A percentile compares a stretch with the other conserved stretches of the same genome.
phyloP scores from a whole-genome alignment of 2,329 filamentous ascomycete species.

The Daldinia sp. region DNA sequence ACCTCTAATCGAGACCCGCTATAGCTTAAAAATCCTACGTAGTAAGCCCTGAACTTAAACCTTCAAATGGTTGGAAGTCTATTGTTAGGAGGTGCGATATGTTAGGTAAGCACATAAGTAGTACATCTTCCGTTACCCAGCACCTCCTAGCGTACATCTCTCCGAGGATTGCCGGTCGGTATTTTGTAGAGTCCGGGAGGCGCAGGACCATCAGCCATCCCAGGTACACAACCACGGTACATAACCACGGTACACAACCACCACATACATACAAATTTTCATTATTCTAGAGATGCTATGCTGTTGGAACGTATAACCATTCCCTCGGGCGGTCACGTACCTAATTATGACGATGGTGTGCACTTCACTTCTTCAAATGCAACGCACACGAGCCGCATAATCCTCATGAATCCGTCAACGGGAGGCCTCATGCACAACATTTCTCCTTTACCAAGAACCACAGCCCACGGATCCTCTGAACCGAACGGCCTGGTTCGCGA shows the following conservation, averaged over 20 bases:
- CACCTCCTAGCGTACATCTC: not conserved
- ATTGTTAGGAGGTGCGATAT: too few relatives aligned
- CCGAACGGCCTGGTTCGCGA: constrained; percentile 16
- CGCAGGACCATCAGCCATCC: too few relatives aligned
- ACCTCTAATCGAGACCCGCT: constrained; percentile 14
- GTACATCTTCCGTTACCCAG: too few relatives aligned
- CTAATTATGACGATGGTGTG: constrained; percentile 15
- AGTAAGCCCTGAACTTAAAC: not conserved
- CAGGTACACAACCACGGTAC: too few relatives aligned
- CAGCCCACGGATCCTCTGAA: constrained; percentile 12
- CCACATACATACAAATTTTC: not conserved
- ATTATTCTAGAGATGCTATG: not conserved
- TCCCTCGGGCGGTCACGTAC: not conserved
- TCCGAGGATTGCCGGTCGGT: not conserved
- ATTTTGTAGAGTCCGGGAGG: not conserved
- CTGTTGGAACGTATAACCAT: not conserved
- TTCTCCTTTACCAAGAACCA: constrained; percentile 9
- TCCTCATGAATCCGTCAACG: constrained; percentile 7
- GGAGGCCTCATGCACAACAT: constrained; percentile 38
- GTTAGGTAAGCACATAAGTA: too few relatives aligned
- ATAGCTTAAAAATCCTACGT: constrained; percentile 4
- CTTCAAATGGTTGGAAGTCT: too few relatives aligned
- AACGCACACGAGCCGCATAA: constrained; percentile 13
- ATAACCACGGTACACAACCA: too few relatives aligned
- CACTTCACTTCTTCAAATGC: constrained; percentile 16